Conservation (phyloP, 2,329 filamentous ascomycete species). For the Clarireedia homoeocarpa region DNA sequence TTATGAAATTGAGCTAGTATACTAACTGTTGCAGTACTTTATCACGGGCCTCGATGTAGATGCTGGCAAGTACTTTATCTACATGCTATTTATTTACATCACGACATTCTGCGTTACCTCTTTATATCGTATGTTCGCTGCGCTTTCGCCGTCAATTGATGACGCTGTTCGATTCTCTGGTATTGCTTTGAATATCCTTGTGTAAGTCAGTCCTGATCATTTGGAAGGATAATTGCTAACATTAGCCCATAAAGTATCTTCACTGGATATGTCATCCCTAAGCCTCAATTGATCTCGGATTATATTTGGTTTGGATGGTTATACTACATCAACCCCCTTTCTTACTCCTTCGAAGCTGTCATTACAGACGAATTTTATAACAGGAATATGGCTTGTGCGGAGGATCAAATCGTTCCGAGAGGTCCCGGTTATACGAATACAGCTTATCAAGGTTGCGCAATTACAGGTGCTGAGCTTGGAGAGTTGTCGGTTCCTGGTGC, state of each 20-base stretch:
- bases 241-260: constrained; percentile 36
- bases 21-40: constrained; percentile 41
- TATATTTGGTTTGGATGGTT: constrained; percentile 63
- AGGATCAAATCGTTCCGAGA: constrained; percentile 49
- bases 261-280: constrained; percentile 61
- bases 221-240: neutral
- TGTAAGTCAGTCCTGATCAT: constrained; percentile 25
- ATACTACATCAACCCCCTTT: constrained; percentile 36
- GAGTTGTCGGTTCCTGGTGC: constrained; percentile 43
- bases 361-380: constrained; percentile 54
- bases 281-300: constrained; percentile 46
- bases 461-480: constrained; percentile 49
- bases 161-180: constrained; percentile 59
- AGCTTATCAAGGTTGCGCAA: constrained; percentile 52
- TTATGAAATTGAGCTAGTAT: neutral
- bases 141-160: constrained; percentile 55
- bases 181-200: constrained; percentile 51
- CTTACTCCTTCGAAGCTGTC: constrained; percentile 57
- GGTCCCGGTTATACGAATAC: constrained; percentile 45
- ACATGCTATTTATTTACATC: constrained; percentile 55
- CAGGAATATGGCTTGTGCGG: constrained; percentile 48
- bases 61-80: constrained; percentile 58
- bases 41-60: constrained; percentile 50
- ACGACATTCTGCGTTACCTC: constrained; percentile 55
- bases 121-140: constrained; percentile 60